phyloP scores from a whole-genome alignment of 805 yeast genomes.

The Ogataea minuta region DNA sequence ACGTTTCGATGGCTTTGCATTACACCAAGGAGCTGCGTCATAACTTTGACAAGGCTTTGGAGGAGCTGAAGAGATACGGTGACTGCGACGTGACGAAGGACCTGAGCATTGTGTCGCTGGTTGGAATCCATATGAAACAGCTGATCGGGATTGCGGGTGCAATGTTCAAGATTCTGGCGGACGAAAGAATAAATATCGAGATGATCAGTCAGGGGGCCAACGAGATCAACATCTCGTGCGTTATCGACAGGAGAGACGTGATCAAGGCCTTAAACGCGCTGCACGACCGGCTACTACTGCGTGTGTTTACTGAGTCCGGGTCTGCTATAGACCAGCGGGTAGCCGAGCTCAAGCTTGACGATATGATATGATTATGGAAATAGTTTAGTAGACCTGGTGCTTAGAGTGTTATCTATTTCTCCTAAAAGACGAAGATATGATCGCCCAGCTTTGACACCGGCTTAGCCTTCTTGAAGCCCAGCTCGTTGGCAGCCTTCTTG shows the following conservation, averaged over 20 bases:
- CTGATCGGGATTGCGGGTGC: conserved; percentile 95
- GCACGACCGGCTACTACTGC: conserved; percentile 71
- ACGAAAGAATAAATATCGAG: conserved; percentile 88
- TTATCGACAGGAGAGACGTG: conserved; percentile 79
- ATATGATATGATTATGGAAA: background rate
- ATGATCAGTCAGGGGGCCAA: conserved; percentile 99
- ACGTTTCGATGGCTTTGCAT: conserved; percentile 96
- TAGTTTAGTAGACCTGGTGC: background rate
- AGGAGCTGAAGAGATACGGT: conserved; percentile 78
- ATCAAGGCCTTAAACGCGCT: conserved; percentile 82
- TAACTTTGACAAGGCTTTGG: conserved; percentile 67
- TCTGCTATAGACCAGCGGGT: conserved; percentile 44
- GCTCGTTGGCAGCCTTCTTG: conserved; percentile 69
- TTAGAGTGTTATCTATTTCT: background rate
- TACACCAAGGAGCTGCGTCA: conserved; percentile 58
- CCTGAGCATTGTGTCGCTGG: conserved; percentile 89
- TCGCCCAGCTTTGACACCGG: conserved; percentile 89
- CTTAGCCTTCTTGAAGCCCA: conserved; percentile 82
- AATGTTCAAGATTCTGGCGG: conserved; percentile 93
- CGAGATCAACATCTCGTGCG: conserved; percentile 95
- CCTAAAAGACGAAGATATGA: conserved; percentile 81
- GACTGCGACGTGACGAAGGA: conserved; percentile 83
- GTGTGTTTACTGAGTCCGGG: conserved; percentile 32
- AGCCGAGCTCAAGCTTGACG: conserved; percentile 41
- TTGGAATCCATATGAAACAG: conserved; percentile 97